phyloP scores from a whole-genome alignment of 116 monocot genomes.

The Trichopus zeylanicus region DNA sequence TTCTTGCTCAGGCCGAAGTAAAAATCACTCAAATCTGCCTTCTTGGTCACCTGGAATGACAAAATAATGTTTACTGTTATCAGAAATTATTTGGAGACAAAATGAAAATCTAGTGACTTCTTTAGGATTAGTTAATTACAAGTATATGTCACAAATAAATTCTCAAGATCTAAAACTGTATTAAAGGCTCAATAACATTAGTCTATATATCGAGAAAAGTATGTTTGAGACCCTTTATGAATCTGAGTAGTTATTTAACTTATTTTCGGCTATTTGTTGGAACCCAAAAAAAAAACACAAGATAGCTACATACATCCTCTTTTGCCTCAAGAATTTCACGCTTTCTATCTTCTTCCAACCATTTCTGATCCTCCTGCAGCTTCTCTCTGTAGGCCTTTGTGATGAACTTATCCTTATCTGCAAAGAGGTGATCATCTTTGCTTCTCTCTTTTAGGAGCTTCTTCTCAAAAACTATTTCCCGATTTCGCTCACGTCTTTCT shows the following conservation, averaged over 20 bases:
- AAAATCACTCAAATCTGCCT: slow-evolving; percentile 67
- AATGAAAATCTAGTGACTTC: neutral
- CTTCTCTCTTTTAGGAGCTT: slow-evolving; percentile 76
- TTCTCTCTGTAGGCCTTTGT: slow-evolving; percentile 84
- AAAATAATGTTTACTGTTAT: slow-evolving; percentile 8
- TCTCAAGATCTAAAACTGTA: too few relatives aligned
- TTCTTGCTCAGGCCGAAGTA: slow-evolving; percentile 83
- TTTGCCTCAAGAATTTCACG: slow-evolving; percentile 68
- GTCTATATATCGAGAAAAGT: too few relatives aligned
- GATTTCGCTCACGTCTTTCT: slow-evolving; percentile 68
- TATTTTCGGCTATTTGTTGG: too few relatives aligned
- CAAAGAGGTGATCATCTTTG: slow-evolving; percentile 85
- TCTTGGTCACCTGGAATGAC: slow-evolving; percentile 52
- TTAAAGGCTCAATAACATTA: too few relatives aligned
- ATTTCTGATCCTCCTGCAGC: slow-evolving; percentile 70
- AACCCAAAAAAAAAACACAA: neutral
- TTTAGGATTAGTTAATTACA: neutral
- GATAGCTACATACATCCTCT: slow-evolving; percentile 66
- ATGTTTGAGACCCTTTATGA: neutral
- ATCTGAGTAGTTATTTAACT: too few relatives aligned
- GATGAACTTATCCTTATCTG: slow-evolving; percentile 90
- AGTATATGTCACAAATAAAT: too few relatives aligned
- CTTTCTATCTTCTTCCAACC: slow-evolving; percentile 75
- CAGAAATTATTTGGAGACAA: neutral
- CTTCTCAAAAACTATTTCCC: slow-evolving; percentile 81